Evolutionary conservation across 2,329 filamentous ascomycete species (phyloP).

Genomic region (Monilinia fructigena): DNA sequence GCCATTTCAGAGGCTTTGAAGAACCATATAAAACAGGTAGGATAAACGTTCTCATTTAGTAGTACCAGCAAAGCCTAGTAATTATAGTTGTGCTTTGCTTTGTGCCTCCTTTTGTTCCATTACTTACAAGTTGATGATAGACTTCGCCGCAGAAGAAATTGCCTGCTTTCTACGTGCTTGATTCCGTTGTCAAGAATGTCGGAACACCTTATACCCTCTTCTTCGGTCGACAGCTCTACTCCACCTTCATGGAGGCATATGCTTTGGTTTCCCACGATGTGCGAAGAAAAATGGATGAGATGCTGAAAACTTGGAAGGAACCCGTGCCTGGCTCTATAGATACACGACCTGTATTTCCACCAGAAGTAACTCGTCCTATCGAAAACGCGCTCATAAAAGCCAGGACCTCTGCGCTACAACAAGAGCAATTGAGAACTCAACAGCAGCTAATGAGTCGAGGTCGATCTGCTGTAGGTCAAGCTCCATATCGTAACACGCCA

Average conservation of each 20-base stretch:
- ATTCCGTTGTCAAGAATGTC: slow-evolving; percentile 98
- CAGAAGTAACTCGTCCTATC: slow-evolving; percentile 83
- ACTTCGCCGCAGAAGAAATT: slow-evolving; percentile 85
- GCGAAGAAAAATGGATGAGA: slow-evolving; percentile 90
- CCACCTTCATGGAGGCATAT: slow-evolving; percentile 96
- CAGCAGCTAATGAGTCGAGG: slow-evolving; percentile 54
- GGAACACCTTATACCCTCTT: slow-evolving; percentile 96
- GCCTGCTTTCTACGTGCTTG: slow-evolving; percentile 93
- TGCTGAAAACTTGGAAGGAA: slow-evolving; percentile 98
- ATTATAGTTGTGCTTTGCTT: slow-evolving; percentile 24
- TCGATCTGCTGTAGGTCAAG: slow-evolving; percentile 52
- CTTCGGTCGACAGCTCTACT: slow-evolving; percentile 85
- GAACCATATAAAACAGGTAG: slow-evolving; percentile 92
- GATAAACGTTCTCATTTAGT: slow-evolving; percentile 43
- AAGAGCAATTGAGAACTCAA: slow-evolving; percentile 55
- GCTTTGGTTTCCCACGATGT: slow-evolving; percentile 80
- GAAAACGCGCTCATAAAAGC: slow-evolving; percentile 93
- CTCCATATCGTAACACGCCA: slow-evolving; percentile 68
- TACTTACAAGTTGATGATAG: slow-evolving; percentile 49
- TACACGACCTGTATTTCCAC: slow-evolving; percentile 85
- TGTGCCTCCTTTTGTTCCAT: slow-evolving; percentile 33
- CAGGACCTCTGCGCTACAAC: slow-evolving; percentile 57
- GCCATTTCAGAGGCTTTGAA: slow-evolving; percentile 88
- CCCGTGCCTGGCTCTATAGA: slow-evolving; percentile 92
- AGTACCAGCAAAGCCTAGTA: slow-evolving; percentile 28